A percentile compares a stretch with the other conserved stretches of the same genome.
Evolutionary conservation across 257 asterid genomes (phyloP).

Genomic region (Solanum sejunctum): DNA sequence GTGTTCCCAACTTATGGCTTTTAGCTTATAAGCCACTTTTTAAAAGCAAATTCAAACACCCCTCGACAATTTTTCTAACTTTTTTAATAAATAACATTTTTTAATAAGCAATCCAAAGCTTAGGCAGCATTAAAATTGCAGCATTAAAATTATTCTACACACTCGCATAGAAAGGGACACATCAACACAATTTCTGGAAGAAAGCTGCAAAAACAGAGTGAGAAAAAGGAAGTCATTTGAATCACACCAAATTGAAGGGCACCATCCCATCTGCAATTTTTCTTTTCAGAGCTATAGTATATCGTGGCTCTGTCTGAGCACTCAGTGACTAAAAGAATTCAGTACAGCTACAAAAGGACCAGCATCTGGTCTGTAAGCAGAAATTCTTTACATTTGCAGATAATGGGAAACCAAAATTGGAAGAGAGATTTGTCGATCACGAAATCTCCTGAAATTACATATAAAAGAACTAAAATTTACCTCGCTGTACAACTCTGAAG

Average conservation of each 20-base stretch:
- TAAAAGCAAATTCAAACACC: no score
- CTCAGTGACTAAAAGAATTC: conserved; percentile 8
- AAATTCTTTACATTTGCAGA: conserved; percentile 32
- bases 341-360: conserved; percentile 23
- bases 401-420: conserved; percentile 20
- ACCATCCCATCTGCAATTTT: not conserved
- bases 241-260: not conserved
- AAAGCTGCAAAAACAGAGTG: not conserved
- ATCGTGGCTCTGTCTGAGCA: not conserved
- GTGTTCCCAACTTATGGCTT: no score
- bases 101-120: not conserved
- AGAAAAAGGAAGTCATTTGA: not conserved
- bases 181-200: not conserved
- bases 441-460: conserved; percentile 25
- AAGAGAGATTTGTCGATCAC: conserved; percentile 28
- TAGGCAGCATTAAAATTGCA: not conserved
- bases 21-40: no score
- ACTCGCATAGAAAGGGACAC: not conserved
- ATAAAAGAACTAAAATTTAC: conserved; percentile 31
- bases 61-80: no score
- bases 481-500: conserved; percentile 50
- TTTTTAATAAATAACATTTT: not conserved
- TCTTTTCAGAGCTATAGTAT: not conserved
- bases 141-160: not conserved
- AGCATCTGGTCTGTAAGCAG: conserved; percentile 9